Evolutionary conservation across 1,284 basidiomycete genomes (phyloP).

Genomic region (Cryptococcus sp.): DNA sequence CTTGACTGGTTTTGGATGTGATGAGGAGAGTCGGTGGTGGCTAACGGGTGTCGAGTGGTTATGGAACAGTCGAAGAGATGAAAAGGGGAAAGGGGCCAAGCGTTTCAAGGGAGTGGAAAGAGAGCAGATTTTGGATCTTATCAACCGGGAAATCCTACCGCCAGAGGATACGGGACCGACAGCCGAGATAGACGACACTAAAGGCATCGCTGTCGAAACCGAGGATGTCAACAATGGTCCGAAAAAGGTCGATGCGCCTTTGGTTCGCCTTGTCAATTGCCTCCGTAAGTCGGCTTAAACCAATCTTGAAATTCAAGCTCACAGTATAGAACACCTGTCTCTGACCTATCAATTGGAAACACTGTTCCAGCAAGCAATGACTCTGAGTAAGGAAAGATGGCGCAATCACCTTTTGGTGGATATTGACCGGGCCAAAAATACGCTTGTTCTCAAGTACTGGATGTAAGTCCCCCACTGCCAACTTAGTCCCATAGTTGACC

Average conservation of each 20-base stretch:
- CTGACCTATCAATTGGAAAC: slow-evolving; percentile 41
- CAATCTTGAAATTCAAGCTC: neutral
- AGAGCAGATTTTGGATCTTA: slow-evolving; percentile 38
- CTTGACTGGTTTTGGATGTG: slow-evolving; percentile 29
- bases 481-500: neutral
- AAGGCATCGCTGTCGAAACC: neutral
- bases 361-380: slow-evolving; percentile 33
- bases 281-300: slow-evolving; percentile 20
- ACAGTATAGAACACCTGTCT: slow-evolving; percentile 33
- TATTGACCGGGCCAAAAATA: slow-evolving; percentile 29
- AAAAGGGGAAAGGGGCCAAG: slow-evolving; percentile 9
- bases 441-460: slow-evolving; percentile 37
- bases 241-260: slow-evolving; percentile 31
- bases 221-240: neutral
- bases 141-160: slow-evolving; percentile 32
- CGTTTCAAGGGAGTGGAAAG: slow-evolving; percentile 29
- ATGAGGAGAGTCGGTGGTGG: slow-evolving; percentile 38
- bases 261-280: slow-evolving; percentile 39
- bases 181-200: neutral
- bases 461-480: slow-evolving; percentile 17
- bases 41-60: slow-evolving; percentile 41
- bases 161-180: slow-evolving; percentile 10
- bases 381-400: slow-evolving; percentile 32
- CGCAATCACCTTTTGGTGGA: slow-evolving; percentile 35
- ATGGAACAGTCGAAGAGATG: slow-evolving; percentile 27